Evolutionary conservation across 192 early-diverging fungal species (phyloP).

Genomic region (Lunasporangiospora selenospora): DNA sequence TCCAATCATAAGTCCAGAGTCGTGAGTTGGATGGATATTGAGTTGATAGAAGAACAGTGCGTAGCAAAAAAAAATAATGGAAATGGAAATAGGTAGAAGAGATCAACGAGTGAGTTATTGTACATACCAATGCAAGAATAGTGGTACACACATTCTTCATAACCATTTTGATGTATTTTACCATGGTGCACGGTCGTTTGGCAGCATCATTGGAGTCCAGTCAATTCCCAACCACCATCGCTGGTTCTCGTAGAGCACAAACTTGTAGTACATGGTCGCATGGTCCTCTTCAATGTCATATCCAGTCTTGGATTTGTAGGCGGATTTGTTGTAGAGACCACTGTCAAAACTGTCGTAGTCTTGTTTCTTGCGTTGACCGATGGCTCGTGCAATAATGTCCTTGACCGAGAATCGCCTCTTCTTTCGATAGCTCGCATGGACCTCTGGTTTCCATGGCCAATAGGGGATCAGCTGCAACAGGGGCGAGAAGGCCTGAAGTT

Average conservation of each 20-base stretch:
- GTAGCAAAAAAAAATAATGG: background rate
- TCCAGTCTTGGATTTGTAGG: slow-evolving; percentile 43
- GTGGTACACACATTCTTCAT: background rate
- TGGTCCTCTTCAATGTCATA: slow-evolving; percentile 49
- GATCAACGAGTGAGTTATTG: background rate
- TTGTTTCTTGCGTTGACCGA: slow-evolving; percentile 49
- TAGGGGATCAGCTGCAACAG: slow-evolving; percentile 32
- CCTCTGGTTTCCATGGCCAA: slow-evolving; percentile 30
- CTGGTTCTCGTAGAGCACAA: slow-evolving; percentile 60
- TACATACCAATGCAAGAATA: background rate
- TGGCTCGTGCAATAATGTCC: slow-evolving; percentile 42
- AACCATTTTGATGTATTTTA: slow-evolving; percentile 12
- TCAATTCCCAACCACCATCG: slow-evolving; percentile 65
- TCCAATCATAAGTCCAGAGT: too few species aligned
- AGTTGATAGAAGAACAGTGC: background rate
- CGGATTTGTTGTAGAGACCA: slow-evolving; percentile 5
- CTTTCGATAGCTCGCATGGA: slow-evolving; percentile 22
- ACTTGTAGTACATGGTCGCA: slow-evolving; percentile 51
- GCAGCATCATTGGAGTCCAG: slow-evolving; percentile 65
- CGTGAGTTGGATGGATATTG: background rate
- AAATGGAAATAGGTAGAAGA: background rate
- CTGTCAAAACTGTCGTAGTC: slow-evolving; percentile 5
- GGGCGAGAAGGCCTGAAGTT: slow-evolving; percentile 30
- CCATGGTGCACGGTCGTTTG: slow-evolving; percentile 60
- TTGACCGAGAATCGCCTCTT: slow-evolving; percentile 41